phyloP scores from a whole-genome alignment of 2,329 filamentous ascomycete genomes.

The Xylariaceae sp. region DNA sequence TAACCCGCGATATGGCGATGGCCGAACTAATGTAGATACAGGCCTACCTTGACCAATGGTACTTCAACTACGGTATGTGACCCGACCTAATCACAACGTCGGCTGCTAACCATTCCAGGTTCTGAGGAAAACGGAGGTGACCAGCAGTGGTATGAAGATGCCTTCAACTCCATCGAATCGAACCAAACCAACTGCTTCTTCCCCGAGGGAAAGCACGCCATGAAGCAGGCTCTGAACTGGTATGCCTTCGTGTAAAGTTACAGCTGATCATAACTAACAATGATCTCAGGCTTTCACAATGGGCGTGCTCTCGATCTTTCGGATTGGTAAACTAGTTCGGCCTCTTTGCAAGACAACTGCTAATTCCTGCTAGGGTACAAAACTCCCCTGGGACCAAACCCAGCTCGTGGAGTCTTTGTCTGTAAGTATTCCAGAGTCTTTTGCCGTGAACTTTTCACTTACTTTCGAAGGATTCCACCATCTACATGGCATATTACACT shows the following conservation, averaged over 20 bases:
- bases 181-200: slow-evolving; percentile 61
- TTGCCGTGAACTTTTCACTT: background rate
- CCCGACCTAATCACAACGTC: background rate
- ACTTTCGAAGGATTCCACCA: slow-evolving; percentile 61
- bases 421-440: slow-evolving; percentile 5
- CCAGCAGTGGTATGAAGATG: slow-evolving; percentile 64
- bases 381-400: slow-evolving; percentile 85
- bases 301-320: slow-evolving; percentile 89
- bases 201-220: slow-evolving; percentile 70
- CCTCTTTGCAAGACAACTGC: background rate
- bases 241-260: background rate
- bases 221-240: slow-evolving; percentile 80
- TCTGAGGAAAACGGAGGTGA: slow-evolving; percentile 16
- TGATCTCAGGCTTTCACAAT: slow-evolving; percentile 65
- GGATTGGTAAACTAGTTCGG: slow-evolving; percentile 50
- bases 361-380: slow-evolving; percentile 56
- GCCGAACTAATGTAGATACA: slow-evolving; percentile 1
- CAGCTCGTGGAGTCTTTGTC: slow-evolving; percentile 90
- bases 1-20: background rate
- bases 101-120: slow-evolving; percentile 43
- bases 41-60: slow-evolving; percentile 94
- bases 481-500: slow-evolving; percentile 84
- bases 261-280: background rate
- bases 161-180: slow-evolving; percentile 66
- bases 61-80: slow-evolving; percentile 83